Evolutionary conservation across 148 eudicot species (phyloP), one percentile per base, ranked within the genome.

Genomic region (Limonium bicolor): DNA sequence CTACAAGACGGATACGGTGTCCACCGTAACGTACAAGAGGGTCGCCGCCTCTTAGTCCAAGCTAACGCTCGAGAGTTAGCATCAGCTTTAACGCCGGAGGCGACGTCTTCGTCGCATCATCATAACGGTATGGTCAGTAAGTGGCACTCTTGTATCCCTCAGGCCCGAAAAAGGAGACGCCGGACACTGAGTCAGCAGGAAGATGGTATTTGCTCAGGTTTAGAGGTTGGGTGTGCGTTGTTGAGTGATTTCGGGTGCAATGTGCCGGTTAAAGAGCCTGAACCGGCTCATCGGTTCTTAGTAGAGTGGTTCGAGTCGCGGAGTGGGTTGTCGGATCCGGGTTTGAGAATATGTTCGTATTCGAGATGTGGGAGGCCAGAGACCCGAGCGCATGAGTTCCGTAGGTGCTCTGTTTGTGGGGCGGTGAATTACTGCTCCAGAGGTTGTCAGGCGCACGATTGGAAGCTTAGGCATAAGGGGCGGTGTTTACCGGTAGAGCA

Each of bases 331-430:
- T 12, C 35, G 8, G 68, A 18, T 8, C 12, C 36, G 48, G 72
- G 62, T 17, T 5, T 77, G 7, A 16, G 65, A 19, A 0, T 63
- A 36, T 81, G 93, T 15, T 77, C 85, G 2, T 56, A 74, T 22
- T 0, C 35, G 37, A 71, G 71, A 0, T 81, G 93, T 14, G 85
- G 93, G 20, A 44, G 93, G 21, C 76, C 82, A 4, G 85, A 81
- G 71, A 73, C 76, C 16, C 68, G 93, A 4, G 32, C 38, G 27
- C 73, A 77, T 11, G 93, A 81, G 72, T 77, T 70, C 10, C 30
- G 93, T 52, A 27, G 74, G 61, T 81, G 93, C 32, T 71, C 93
- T 17, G 81, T 57, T 3, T 81, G 93, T 27, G 82, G 78, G 13
- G 33, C 23, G 11, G 84, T 69, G 24, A 76, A 70, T 25, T 81